Base-by-base conservation (phyloP, 208 protist genomes). In the Entamoeba moshkovskii region DNA sequence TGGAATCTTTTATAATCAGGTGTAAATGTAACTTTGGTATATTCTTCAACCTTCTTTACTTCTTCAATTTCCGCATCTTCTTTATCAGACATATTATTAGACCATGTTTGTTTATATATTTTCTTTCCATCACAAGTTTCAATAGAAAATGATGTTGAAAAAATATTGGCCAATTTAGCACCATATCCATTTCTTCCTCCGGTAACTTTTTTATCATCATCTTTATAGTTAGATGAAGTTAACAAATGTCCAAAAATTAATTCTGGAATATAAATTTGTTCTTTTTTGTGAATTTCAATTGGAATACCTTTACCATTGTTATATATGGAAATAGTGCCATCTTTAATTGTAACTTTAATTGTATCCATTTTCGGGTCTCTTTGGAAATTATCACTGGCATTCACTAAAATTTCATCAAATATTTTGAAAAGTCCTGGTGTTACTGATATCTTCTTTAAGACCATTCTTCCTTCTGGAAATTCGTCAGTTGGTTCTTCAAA, bases 351-450 rank as follows among this genome's bases (percentile, higher is more conserved):
- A 5, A 95, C 92, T 33, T 59, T 66, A 45, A 95, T 95, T 2
- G 13, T 42, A 49, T 92, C 93, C 92, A 94, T 94, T 22, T 91
- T 45, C 3, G 44, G 22, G 92, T 99, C 98, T 29, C 98, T 97
- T 94, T 99, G 98, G 93, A 98, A 98, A 96, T 99, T 99, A 96
- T 99, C 99, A 0, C 99, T 97, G 11, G 99, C 99, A 97, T 99
- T 99, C 5, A 99, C 99, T 4, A 99, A 96, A 95, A 99, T 99
- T 96, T 99, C 99, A 95, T 99, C 99, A 94, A 99, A 99, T 49
- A 99, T 99, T 97, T 99, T 99, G 95, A 98, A 99, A 15, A 99
- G 96, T 33, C 98, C 99, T 25, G 94, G 94, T 13, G 66, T 52
- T 73, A 93, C 91, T 25, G 46, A 46, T 4, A 95, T 95, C n/a